Conservation (phyloP, 768 basidiomycete species). For the Kwoniella dendrophila region DNA sequence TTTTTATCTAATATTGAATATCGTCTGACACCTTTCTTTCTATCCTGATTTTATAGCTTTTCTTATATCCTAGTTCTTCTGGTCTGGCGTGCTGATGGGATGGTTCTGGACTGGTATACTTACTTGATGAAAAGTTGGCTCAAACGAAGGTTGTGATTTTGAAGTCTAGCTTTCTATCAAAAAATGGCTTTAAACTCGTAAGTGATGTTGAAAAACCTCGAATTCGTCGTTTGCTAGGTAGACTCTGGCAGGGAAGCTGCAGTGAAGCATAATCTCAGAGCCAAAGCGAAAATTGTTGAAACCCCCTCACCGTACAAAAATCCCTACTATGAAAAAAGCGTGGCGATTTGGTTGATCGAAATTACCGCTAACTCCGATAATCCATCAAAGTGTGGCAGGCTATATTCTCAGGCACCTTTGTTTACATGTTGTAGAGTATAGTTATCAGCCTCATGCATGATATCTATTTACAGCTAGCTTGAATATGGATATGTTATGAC, state of each 20-base stretch:
- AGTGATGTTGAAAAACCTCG: constrained; percentile 16
- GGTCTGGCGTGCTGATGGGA: neutral
- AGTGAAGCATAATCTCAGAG: too few species aligned
- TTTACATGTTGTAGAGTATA: constrained; percentile 1
- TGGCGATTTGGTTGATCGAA: neutral
- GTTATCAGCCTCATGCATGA: neutral
- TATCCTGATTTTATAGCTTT: neutral
- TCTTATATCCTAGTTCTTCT: neutral
- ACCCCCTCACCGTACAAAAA: neutral
- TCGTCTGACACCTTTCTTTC: neutral
- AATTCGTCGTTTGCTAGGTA: neutral
- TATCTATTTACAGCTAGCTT: neutral
- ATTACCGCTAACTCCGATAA: constrained; percentile 2
- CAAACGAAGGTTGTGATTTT: neutral
- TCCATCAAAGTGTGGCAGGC: neutral
- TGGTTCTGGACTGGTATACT: neutral
- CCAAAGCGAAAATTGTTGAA: neutral
- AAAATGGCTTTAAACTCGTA: neutral
- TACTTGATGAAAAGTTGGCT: neutral
- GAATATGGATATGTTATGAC: too few species aligned
- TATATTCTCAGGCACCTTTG: neutral
- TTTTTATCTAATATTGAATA: neutral
- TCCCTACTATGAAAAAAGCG: too few species aligned
- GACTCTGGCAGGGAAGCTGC: too few species aligned
- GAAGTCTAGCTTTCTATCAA: constrained; percentile 1